Conservation (phyloP, 2,329 filamentous ascomycete species). For the Penicillium decumbens region DNA sequence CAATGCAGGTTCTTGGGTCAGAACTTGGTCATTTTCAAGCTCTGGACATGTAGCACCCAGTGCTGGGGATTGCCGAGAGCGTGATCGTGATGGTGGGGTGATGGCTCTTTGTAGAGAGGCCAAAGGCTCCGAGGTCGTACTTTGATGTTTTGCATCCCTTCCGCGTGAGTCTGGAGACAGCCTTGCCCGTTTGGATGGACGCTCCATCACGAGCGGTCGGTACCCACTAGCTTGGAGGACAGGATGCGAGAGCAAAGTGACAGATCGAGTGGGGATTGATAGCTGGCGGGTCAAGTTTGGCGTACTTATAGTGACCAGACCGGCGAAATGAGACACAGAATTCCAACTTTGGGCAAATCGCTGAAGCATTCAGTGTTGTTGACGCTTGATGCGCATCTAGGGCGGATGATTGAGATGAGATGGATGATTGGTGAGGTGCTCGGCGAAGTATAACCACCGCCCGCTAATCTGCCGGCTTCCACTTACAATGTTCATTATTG, state of each 20-base stretch:
- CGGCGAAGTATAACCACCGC: not conserved
- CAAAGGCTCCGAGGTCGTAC: conserved; percentile 4
- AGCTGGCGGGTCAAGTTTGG: not conserved
- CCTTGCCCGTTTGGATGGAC: conserved; percentile 13
- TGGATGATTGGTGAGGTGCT: not conserved
- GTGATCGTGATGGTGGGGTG: conserved; percentile 13
- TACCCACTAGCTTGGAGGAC: not conserved
- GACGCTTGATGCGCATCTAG: not conserved
- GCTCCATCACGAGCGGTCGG: conserved; percentile 10
- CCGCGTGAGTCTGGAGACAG: conserved; percentile 1
- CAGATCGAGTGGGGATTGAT: not conserved
- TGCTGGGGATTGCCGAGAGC: not conserved
- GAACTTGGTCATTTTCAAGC: not conserved
- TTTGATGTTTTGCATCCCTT: not conserved
- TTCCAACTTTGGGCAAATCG: not conserved
- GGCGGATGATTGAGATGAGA: not conserved
- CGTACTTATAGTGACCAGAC: not conserved
- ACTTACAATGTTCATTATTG: not conserved
- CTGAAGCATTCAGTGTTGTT: not conserved
- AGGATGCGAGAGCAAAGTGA: not conserved
- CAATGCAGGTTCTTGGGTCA: not conserved
- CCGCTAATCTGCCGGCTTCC: not conserved
- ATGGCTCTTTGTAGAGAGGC: conserved; percentile 14
- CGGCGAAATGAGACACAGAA: not conserved
- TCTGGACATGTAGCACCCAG: conserved; percentile 2